phyloP scores from a whole-genome alignment of 176 grass and related monocot genomes.

The Oryza officinalis region DNA sequence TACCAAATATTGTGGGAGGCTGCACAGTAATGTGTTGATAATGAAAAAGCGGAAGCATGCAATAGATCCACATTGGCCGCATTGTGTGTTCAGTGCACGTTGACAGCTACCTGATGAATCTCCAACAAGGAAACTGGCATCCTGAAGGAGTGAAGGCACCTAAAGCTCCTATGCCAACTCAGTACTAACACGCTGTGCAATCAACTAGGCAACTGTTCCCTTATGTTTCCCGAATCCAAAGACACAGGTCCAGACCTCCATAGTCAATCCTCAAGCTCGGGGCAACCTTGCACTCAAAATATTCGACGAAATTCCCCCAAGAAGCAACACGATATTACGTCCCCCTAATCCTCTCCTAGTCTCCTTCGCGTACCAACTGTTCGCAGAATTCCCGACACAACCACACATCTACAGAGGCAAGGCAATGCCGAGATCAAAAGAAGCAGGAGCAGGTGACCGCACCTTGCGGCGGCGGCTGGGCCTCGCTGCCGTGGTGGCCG shows the following conservation, averaged over 20 bases:
- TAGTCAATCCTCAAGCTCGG: not conserved
- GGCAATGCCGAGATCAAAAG: constrained; percentile 8
- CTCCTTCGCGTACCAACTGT: not conserved
- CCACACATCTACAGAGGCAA: not conserved
- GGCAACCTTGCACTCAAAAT: not conserved
- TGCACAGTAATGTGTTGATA: not conserved
- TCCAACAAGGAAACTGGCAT: not conserved
- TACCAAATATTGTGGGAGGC: constrained; percentile 4
- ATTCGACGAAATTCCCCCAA: constrained; percentile 28
- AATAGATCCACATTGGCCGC: not conserved
- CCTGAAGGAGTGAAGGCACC: too few species aligned
- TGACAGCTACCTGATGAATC: not conserved
- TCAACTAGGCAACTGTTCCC: not conserved
- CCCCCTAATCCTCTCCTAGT: not conserved
- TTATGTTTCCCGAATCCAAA: not conserved
- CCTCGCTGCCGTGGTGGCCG: constrained; percentile 3
- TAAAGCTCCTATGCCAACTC: not conserved
- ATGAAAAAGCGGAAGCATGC: constrained; percentile 20
- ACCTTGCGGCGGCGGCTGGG: constrained; percentile 15
- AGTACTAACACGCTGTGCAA: not conserved
- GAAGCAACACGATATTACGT: not conserved
- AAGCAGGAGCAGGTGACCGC: not conserved
- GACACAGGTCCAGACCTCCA: not conserved
- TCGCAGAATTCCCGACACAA: not conserved
- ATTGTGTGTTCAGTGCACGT: constrained; percentile 7